Base-by-base conservation (phyloP, 2,329 filamentous ascomycete genomes). In the Fusarium sp. region DNA sequence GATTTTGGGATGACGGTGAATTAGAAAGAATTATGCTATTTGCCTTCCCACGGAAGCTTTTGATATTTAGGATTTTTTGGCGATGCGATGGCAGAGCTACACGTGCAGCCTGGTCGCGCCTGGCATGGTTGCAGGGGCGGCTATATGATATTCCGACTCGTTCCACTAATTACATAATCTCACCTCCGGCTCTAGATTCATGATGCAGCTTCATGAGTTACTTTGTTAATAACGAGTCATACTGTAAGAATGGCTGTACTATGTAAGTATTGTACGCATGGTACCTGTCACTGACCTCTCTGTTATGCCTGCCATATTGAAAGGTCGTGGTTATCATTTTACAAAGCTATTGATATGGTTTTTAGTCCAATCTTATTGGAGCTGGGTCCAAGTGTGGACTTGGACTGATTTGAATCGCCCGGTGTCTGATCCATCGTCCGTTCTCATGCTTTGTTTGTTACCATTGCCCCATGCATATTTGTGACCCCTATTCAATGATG, bases 21-120 rank as follows among this genome's bases (percentile, higher is more conserved):
- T 39, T n/a, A 46, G 49, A 51, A 32, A 42, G 50, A 55, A 49
- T 56, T 57, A 43, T 52, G 52, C 64, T 56, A 26, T 47, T 20
- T 44, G 28, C 55, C 57, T 54, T 56, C 61, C 39, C 46, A 38
- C 49, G 48, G 57, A 52, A 59, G 52, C 65, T 68, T 59, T 47
- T 55, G 67, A 43, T 51, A 50, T 59, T 65, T 63, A 46, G 66
- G 63, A 71, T 47, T 73, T 75, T 70, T 75, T 69, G 67, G 64
- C 68, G 52, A 65, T 70, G 56, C 62, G 57, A 57, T 67, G 10
- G 62, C 21, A 57, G 67, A 70, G 67, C 63, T 63, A 67, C 69
- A 72, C 71, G 68, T 71, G 67, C 72, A 73, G 69, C 71, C 70
- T 74, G 48, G 72, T 72, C 72, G 73, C 71, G 74, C 67, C 62